Percentiles rank a stretch among this genome's conserved stretches.
These are phyloP conservation scores for Didymella glomerata DNA, from an alignment of 2,329 filamentous ascomycete genomes.

Conservation along the genomic window DNA sequence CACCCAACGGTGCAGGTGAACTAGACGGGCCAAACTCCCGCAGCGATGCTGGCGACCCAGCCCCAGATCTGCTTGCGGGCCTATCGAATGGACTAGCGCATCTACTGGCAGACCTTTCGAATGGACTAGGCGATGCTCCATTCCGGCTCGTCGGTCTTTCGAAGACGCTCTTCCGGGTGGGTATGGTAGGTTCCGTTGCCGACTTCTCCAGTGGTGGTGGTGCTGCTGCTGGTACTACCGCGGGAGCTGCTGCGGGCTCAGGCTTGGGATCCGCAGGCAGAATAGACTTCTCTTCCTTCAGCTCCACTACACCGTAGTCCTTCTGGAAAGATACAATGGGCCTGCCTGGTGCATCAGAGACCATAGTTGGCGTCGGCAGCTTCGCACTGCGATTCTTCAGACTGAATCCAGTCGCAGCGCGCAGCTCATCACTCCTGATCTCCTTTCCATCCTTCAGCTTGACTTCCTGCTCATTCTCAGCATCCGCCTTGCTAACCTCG, in stretches of 20 bases:
- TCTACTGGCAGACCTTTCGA: constrained; percentile 10
- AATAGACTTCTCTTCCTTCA: constrained; percentile 61
- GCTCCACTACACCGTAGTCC: constrained; percentile 80
- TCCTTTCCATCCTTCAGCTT: constrained; percentile 81
- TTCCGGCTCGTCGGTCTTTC: constrained; percentile 37
- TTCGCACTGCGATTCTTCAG: constrained; percentile 86
- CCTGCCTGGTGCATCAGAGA: constrained; percentile 87
- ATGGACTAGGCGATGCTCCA: constrained; percentile 6
- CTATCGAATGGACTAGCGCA: constrained; percentile 14
- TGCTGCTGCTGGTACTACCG: constrained; percentile 19
- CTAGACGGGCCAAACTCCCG: constrained; percentile 16
- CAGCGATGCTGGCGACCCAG: constrained; percentile 8
- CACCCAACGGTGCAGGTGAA: constrained; percentile 31
- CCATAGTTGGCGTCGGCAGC: constrained; percentile 85
- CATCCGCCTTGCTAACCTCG: constrained; percentile 38
- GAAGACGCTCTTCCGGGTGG: constrained; percentile 60
- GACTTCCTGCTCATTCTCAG: constrained; percentile 46
- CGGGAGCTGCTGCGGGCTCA: constrained; percentile 1
- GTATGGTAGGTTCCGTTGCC: constrained; percentile 54
- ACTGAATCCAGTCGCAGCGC: constrained; percentile 87
- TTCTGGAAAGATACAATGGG: constrained; percentile 97
- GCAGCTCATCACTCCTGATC: constrained; percentile 85
- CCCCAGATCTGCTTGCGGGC: constrained; percentile 6
- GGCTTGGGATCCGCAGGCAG: constrained; percentile 9
- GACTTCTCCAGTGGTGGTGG: constrained; percentile 47